phyloP scores from a whole-genome alignment of 768 basidiomycete genomes.

The Leccinum boreale region DNA sequence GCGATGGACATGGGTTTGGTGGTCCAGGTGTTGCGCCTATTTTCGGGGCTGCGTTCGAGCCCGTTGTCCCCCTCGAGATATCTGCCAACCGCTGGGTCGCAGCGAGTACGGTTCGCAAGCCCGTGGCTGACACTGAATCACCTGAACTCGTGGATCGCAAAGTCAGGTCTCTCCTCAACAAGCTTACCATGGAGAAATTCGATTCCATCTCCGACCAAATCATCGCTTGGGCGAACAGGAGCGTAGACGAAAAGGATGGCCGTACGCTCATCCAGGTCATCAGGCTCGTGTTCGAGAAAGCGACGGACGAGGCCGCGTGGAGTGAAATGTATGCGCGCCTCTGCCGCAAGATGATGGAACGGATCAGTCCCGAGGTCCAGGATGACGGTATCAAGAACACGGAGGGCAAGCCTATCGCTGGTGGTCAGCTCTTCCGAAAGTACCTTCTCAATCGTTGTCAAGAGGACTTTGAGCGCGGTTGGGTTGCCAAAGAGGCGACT shows the following conservation, averaged over 20 bases:
- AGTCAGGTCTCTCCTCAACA: slow-evolving; percentile 90
- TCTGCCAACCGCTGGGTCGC: slow-evolving; percentile 86
- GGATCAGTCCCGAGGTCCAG: slow-evolving; percentile 81
- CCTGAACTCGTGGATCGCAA: slow-evolving; percentile 90
- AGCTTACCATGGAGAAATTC: slow-evolving; percentile 95
- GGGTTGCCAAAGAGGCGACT: slow-evolving; percentile 85
- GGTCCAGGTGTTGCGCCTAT: slow-evolving; percentile 28
- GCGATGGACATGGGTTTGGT: slow-evolving; percentile 36
- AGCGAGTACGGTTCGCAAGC: slow-evolving; percentile 40
- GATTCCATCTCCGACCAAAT: slow-evolving; percentile 95
- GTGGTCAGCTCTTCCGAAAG: slow-evolving; percentile 94
- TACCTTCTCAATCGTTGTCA: slow-evolving; percentile 96
- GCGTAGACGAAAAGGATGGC: slow-evolving; percentile 88
- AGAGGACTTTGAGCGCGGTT: slow-evolving; percentile 96
- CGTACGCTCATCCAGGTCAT: slow-evolving; percentile 95
- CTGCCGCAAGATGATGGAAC: slow-evolving; percentile 95
- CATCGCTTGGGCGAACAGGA: slow-evolving; percentile 92
- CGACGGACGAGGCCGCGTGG: slow-evolving; percentile 94
- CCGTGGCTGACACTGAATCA: slow-evolving; percentile 54
- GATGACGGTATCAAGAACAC: slow-evolving; percentile 81
- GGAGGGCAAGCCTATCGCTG: slow-evolving; percentile 87
- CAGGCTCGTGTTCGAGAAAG: slow-evolving; percentile 94
- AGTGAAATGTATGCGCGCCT: slow-evolving; percentile 97
- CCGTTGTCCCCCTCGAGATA: slow-evolving; percentile 71
- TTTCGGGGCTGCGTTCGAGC: slow-evolving; percentile 46